These are phyloP conservation scores for Schwanniomyces polymorphus DNA, from an alignment of 805 yeast species.

Conservation along the genomic window DNA sequence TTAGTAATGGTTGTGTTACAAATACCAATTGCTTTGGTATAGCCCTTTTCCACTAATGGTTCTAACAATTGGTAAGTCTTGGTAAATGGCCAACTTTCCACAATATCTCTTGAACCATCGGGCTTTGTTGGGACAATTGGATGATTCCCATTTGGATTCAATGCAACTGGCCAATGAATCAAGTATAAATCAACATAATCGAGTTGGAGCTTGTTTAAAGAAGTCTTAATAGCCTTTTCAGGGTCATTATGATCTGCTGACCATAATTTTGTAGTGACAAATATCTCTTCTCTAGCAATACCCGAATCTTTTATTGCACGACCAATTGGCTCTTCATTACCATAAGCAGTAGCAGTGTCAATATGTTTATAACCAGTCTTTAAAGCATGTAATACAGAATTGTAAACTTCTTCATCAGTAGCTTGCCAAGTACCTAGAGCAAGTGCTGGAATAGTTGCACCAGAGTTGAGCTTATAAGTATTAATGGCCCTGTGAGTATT, in stretches of 20 bases:
- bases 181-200: constrained; percentile 78
- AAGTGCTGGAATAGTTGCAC: constrained; percentile 12
- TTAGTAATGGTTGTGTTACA: constrained; percentile 61
- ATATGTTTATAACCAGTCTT: constrained; percentile 67
- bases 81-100: constrained; percentile 38
- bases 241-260: constrained; percentile 2
- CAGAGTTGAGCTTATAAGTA: neutral
- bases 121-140: constrained; percentile 30
- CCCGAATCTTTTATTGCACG: constrained; percentile 50
- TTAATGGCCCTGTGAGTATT: constrained; percentile 1
- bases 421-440: constrained; percentile 21
- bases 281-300: constrained; percentile 59
- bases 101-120: constrained; percentile 34
- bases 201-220: constrained; percentile 61
- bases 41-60: constrained; percentile 50
- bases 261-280: constrained; percentile 22
- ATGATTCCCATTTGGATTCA: constrained; percentile 40
- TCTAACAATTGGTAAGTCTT: constrained; percentile 63
- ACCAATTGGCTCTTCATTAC: constrained; percentile 63
- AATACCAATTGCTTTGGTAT: constrained; percentile 70
- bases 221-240: constrained; percentile 49
- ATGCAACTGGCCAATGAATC: constrained; percentile 73
- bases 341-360: constrained; percentile 67
- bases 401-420: constrained; percentile 9
- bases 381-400: constrained; percentile 42